Evolutionary conservation across 2,329 filamentous ascomycete species (phyloP).

Genomic region (Trichoderma hamatum): DNA sequence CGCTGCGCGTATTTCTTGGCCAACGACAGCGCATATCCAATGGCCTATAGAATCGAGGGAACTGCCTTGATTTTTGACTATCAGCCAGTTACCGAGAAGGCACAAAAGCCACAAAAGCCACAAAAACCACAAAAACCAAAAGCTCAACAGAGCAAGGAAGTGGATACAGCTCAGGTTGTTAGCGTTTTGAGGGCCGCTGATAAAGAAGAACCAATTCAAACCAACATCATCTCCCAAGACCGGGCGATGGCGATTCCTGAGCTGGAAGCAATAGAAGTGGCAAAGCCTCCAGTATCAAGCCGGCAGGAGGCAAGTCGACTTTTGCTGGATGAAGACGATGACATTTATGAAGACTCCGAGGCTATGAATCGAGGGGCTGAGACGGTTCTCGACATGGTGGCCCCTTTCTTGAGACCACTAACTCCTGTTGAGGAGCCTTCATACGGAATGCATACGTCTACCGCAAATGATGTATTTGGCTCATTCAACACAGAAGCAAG

Average conservation of each 20-base stretch:
- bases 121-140: too few relatives aligned
- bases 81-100: conserved; percentile 26
- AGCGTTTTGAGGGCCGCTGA: background rate
- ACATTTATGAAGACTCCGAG: conserved; percentile 8
- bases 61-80: conserved; percentile 42
- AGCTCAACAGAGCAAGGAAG: background rate
- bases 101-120: too few relatives aligned
- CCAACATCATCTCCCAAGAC: background rate
- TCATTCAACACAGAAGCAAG: conserved; percentile 41
- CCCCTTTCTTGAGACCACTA: conserved; percentile 52
- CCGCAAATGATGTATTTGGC: conserved; percentile 55
- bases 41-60: conserved; percentile 39
- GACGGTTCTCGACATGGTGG: conserved; percentile 52
- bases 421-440: conserved; percentile 53
- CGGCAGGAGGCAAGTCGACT: background rate
- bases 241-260: background rate
- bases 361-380: conserved; percentile 40
- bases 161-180: background rate
- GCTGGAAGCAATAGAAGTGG: background rate
- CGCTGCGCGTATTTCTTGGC: conserved; percentile 54
- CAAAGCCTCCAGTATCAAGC: background rate
- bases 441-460: conserved; percentile 58
- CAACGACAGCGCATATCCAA: conserved; percentile 45
- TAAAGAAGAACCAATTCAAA: background rate
- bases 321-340: background rate